These are phyloP conservation scores for Pistacia integerrima DNA, from an alignment of 345 rosid genomes.

Conservation along the genomic window DNA sequence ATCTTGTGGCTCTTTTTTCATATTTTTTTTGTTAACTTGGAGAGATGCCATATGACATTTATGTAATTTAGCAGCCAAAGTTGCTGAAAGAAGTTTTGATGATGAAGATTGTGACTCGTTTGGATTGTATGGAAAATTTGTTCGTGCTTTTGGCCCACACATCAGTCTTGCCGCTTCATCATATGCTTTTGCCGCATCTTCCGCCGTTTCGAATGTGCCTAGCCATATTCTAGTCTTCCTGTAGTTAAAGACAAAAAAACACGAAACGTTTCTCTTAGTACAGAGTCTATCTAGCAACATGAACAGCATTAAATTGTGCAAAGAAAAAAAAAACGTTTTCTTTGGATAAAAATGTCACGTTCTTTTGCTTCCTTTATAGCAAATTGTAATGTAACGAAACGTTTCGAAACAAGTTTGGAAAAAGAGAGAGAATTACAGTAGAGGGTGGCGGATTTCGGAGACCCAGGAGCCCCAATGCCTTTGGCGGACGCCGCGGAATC, in stretches of 20 bases:
- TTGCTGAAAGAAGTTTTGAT: conserved; percentile 63
- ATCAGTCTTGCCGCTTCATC: conserved; percentile 80
- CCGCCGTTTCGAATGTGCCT: conserved; percentile 81
- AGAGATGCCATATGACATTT: conserved; percentile 66
- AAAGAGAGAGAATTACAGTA: conserved; percentile 43
- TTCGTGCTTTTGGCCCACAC: conserved; percentile 68
- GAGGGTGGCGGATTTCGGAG: conserved; percentile 78
- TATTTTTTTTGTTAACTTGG: conserved; percentile 40
- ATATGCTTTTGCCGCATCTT: conserved; percentile 77
- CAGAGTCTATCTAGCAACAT: background rate
- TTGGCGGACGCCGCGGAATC: conserved; percentile 76
- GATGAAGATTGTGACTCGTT: conserved; percentile 52
- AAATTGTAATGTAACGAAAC: background rate
- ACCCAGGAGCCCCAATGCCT: conserved; percentile 91
- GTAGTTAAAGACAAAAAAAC: conserved; percentile 15
- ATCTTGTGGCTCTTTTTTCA: conserved; percentile 22
- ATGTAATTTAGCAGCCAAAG: conserved; percentile 65
- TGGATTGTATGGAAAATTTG: conserved; percentile 65
- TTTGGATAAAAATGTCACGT: background rate
- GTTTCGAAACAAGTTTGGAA: background rate
- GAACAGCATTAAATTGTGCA: background rate
- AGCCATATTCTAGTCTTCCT: conserved; percentile 86
- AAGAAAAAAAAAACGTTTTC: background rate
- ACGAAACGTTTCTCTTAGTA: conserved; percentile 9
- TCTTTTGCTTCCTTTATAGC: too few species aligned